phyloP scores from a whole-genome alignment of 1,284 basidiomycete genomes.

The Porodaedalea pini region DNA sequence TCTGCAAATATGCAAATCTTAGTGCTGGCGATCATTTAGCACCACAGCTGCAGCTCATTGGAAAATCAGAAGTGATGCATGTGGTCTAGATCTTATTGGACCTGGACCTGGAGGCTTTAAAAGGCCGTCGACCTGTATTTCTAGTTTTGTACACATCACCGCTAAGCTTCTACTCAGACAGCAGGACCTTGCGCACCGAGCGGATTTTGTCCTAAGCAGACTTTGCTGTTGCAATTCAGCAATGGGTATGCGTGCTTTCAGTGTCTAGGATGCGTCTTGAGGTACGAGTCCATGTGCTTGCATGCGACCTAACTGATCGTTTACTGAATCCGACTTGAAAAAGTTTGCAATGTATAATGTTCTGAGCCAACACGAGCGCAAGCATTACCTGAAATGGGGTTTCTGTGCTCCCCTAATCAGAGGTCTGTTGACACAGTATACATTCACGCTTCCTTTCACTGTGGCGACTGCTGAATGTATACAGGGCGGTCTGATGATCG shows the following conservation, averaged over 20 bases:
- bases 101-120: not conserved
- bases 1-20: not conserved
- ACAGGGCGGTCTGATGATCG: no score
- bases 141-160: not conserved
- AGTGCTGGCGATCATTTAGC: not conserved
- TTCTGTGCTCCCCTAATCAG: no score
- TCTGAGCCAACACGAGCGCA: no score
- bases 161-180: not conserved
- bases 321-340: no score
- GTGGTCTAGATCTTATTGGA: not conserved
- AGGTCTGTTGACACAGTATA: no score
- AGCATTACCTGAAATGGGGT: no score
- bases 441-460: no score
- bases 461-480: no score
- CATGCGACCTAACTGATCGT: no score
- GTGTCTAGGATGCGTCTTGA: not conserved
- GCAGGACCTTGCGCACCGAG: not conserved
- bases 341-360: no score
- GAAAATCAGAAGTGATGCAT: conserved; percentile 4
- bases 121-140: not conserved
- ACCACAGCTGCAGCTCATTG: not conserved
- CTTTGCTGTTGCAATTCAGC: not conserved
- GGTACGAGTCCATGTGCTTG: no score
- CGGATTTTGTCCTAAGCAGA: not conserved
- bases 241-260: not conserved